These are phyloP conservation scores for Rhizopus arrhizus DNA, from an alignment of 371 early-diverging fungal genomes.

Conservation along the genomic window DNA sequence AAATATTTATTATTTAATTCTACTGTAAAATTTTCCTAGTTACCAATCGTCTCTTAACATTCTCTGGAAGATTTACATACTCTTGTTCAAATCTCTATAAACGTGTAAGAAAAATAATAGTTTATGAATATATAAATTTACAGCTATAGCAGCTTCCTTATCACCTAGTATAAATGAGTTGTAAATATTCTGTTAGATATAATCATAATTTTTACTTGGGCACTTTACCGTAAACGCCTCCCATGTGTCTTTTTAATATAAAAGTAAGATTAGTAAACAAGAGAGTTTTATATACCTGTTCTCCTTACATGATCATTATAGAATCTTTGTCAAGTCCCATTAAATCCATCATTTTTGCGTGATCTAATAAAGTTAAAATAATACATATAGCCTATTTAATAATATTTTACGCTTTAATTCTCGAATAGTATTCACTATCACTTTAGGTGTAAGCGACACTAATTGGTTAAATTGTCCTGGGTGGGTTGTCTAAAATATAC, in stretches of 20 bases:
- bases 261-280: neutral
- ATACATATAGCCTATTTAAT: neutral
- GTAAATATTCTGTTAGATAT: too few species aligned
- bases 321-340: conserved; percentile 50
- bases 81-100: conserved; percentile 44
- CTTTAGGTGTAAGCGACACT: conserved; percentile 43
- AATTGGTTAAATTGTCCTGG: conserved; percentile 58
- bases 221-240: conserved; percentile 48
- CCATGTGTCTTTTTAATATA: conserved; percentile 43
- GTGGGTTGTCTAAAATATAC: conserved; percentile 41
- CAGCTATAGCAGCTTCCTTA: conserved; percentile 34
- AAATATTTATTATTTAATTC: neutral
- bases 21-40: neutral
- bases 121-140: conserved; percentile 12
- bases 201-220: too few species aligned
- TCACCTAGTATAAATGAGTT: conserved; percentile 22
- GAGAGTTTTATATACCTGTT: neutral
- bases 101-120: neutral
- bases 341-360: conserved; percentile 49
- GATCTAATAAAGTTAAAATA: conserved; percentile 25
- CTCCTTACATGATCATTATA: conserved; percentile 51
- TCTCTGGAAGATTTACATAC: conserved; percentile 35
- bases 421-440: conserved; percentile 38
- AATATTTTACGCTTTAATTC: conserved; percentile 39
- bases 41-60: conserved; percentile 38